Base-by-base conservation (phyloP, 345 rosid genomes). In the Gossypium rotundifolium region DNA sequence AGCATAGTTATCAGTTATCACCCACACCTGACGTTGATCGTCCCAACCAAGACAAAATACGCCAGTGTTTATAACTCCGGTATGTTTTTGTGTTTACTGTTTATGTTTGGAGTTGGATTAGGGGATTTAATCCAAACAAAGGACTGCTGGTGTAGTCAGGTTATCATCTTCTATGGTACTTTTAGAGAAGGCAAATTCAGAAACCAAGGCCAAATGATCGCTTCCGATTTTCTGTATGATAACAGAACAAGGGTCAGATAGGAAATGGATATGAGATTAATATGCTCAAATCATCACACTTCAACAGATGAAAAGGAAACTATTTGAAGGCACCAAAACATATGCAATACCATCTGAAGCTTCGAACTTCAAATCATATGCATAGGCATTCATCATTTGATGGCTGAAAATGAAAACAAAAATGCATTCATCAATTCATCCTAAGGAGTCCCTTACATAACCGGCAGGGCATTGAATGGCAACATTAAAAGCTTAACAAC, bases 151-250 rank as follows among this genome's bases (percentile, higher is more conserved):
- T 12, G 4, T 59, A 27, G 57, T 6, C 33, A 10, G 12, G 13
- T 20, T 33, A 22, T 11, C 25, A 3, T 65, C 78, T 29, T 51
- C 5, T 33, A 33, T 33, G 23, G 29, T 18, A 11, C 62, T 77
- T 70, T 74, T 52, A 9, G 76, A 75, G 77, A 87, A 90, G 58
- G 76, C 84, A 80, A 90, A 93, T 59, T 93, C 94, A n/a, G 94
- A 81, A 81, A 84, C 90, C 76, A 93, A 70, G 48, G 89, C 89
- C 88, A 93, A 81, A 84, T 93, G 96, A 82, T 93, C 98, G 63
- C 94, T 90, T 77, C 96, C 94, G 54, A 89, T 65, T 33, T 84
- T 86, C 98, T 88, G 82, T 57, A 77, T 14, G 11, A 72, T 63
- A 77, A 80, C 9, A 46, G 65, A 8, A 45, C 52, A 23, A 2